These are phyloP conservation scores for Colletotrichum nymphaeae DNA, from an alignment of 2,329 filamentous ascomycete species.

Conservation along the genomic window DNA sequence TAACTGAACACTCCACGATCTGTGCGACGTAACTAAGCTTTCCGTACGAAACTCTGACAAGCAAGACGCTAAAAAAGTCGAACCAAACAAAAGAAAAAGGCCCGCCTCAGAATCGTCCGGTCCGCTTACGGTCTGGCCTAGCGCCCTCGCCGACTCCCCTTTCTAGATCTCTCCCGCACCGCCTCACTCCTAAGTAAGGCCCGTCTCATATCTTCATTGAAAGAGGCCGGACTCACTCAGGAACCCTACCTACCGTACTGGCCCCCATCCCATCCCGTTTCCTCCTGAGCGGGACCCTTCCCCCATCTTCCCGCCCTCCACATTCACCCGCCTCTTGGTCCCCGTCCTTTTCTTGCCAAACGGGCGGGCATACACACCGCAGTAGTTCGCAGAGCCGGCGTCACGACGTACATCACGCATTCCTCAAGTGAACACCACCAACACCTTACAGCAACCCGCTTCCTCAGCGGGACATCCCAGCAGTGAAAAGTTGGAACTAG, in stretches of 20 bases:
- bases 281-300: background rate
- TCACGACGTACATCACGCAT: background rate
- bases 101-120: conserved; percentile 13
- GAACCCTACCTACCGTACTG: background rate
- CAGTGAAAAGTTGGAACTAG: background rate
- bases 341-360: background rate
- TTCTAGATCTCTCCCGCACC: background rate
- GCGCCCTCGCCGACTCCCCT: background rate
- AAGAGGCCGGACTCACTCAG: background rate
- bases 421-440: background rate
- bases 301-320: background rate
- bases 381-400: background rate
- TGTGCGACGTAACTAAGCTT: conserved; percentile 3
- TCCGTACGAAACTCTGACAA: conserved; percentile 6
- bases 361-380: background rate
- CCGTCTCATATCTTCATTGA: background rate
- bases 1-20: background rate
- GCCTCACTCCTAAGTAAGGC: background rate
- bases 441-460: background rate
- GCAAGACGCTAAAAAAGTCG: background rate
- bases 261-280: background rate
- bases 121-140: background rate
- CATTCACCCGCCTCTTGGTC: background rate
- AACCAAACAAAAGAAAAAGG: background rate
- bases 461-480: background rate